Evolutionary conservation across 2,329 filamentous ascomycete species (phyloP).

Genomic region (Lizonia empirigonia): DNA sequence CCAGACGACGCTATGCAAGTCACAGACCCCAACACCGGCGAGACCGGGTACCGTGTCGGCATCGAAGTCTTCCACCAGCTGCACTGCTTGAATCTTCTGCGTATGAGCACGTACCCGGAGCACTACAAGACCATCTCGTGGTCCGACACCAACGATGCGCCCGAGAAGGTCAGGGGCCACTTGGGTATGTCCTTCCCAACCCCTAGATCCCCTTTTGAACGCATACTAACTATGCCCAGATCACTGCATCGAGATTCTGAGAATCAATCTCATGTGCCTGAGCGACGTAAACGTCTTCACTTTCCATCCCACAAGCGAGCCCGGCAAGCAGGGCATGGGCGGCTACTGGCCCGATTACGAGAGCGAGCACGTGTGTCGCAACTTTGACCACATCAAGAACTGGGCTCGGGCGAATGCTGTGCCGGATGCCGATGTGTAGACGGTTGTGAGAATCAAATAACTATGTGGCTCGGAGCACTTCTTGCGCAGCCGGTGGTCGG

Average conservation of each 20-base stretch:
- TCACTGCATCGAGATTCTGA: slow-evolving; percentile 45
- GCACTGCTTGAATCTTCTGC: slow-evolving; percentile 45
- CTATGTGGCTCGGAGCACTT: no score
- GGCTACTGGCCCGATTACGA: slow-evolving; percentile 43
- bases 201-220: no score
- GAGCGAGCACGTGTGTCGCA: slow-evolving; percentile 40
- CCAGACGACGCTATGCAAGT: slow-evolving; percentile 60
- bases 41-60: slow-evolving; percentile 64
- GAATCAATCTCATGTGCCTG: slow-evolving; percentile 47
- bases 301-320: slow-evolving; percentile 26
- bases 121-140: slow-evolving; percentile 38
- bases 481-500: no score
- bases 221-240: no score
- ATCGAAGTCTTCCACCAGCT: slow-evolving; percentile 63
- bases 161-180: slow-evolving; percentile 38
- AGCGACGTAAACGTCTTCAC: slow-evolving; percentile 46
- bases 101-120: slow-evolving; percentile 43
- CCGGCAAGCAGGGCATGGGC: slow-evolving; percentile 24
- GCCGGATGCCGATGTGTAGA: slow-evolving; percentile 33
- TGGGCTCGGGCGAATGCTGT: slow-evolving; percentile 44
- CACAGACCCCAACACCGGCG: slow-evolving; percentile 61
- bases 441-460: no score
- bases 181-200: slow-evolving; percentile 25
- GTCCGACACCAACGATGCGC: slow-evolving; percentile 35
- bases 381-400: slow-evolving; percentile 42